Evolutionary conservation across 257 asterid species (phyloP), one percentile per base, ranked within the genome.

Genomic region (Salvia splendens): DNA sequence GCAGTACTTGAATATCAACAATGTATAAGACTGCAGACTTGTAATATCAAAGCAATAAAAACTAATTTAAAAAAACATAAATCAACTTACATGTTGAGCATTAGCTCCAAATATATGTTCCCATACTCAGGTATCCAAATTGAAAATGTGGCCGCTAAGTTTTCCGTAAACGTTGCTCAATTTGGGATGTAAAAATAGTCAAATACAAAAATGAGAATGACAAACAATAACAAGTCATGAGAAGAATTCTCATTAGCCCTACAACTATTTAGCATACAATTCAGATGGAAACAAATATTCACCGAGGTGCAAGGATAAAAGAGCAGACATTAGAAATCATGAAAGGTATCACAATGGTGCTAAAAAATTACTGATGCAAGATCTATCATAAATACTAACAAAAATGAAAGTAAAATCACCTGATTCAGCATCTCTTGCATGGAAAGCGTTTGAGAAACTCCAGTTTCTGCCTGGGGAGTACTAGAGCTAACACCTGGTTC

Each of bases 341-440:
- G 72, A 49, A 57, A 65, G 10, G 32, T 56, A 17, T 63, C 61
- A 40, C 51, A 14, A 61, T 58, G 33, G 11, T 40, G 41, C 54
- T 6, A 16, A 14, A 47, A 48, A 51, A 47, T 71, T 17, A 51
- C 45, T 36, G 42, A 2, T 24, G 56, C 35, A 53, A 43, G 47
- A 65, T 12, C 16, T 10, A 53, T n/a, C 48, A 60, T 11, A 50
- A 36, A 43, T 43, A 59, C 36, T 10, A 30, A 15, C 33, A 32
- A 20, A 59, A 20, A 17, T 15, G 20, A 40, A 24, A 12, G 43
- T 38, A 49, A 70, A 57, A 75, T 68, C 33, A 91, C 99, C 99
- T 91, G 97, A 86, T 78, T 84, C 67, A 94, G 78, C 66, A 54
- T 79, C 83, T 88, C 93, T 73, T 87, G 99, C 88, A 91, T 91